phyloP scores from a whole-genome alignment of 305 asterid genomes.

The Solanum aculeatissimum region DNA sequence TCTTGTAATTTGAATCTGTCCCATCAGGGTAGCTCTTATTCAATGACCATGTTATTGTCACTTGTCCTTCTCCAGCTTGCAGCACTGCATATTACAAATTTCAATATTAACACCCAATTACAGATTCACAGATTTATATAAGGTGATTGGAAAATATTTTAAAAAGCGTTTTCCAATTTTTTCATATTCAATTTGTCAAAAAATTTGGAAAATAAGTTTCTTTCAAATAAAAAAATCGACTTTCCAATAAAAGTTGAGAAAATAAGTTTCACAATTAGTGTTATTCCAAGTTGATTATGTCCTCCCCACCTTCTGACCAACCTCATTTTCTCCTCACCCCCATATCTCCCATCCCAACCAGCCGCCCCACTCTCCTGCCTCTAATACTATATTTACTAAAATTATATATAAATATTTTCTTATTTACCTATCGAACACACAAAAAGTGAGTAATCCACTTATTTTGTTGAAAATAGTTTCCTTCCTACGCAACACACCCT shows the following conservation, averaged over 20 bases:
- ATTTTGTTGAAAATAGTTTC: not conserved
- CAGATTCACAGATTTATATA: not conserved
- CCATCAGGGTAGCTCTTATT: conserved; percentile 21
- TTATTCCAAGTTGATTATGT: not conserved
- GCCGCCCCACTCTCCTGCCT: not conserved
- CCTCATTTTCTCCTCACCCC: no score
- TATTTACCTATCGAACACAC: fast-evolving
- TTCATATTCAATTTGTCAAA: no score
- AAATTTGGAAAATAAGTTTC: not conserved
- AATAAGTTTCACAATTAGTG: no score
- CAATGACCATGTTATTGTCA: conserved; percentile 48
- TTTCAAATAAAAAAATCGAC: not conserved
- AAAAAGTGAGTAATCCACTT: not conserved
- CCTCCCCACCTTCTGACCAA: not conserved
- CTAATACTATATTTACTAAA: not conserved
- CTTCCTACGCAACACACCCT: not conserved
- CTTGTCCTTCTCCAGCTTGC: conserved; percentile 41
- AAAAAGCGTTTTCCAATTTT: not conserved
- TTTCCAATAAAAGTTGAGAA: not conserved
- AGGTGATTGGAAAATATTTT: no score
- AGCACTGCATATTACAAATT: conserved; percentile 20
- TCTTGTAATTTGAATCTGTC: conserved; percentile 32
- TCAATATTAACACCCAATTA: not conserved
- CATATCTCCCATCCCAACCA: not conserved
- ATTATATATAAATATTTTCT: not conserved